These are phyloP conservation scores for Neofusicoccum ribis DNA, from an alignment of 2,329 filamentous ascomycete species.

Conservation along the genomic window DNA sequence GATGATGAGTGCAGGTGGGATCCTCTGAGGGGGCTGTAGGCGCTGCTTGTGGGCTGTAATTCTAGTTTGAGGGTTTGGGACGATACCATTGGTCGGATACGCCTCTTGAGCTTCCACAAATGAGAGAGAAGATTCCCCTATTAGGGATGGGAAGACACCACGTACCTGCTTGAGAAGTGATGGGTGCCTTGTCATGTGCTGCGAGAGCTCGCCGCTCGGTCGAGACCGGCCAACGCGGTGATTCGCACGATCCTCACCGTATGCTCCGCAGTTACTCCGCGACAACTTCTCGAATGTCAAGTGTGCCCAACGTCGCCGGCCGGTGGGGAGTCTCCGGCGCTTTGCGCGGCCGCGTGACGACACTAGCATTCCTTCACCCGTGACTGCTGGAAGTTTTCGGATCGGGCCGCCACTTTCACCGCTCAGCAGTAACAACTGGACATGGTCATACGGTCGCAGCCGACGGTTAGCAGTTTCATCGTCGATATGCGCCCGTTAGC, in stretches of 20 bases:
- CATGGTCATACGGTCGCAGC: background rate
- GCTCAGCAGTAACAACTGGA: background rate
- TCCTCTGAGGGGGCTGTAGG: background rate
- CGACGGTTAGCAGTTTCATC: background rate
- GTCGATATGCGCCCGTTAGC: background rate
- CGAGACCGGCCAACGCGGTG: background rate
- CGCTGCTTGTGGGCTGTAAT: no score
- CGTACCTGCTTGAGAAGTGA: background rate
- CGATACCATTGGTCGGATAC: constrained; percentile 2
- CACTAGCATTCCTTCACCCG: constrained; percentile 2
- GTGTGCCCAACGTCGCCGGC: background rate
- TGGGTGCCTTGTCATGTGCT: background rate
- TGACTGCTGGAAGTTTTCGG: background rate
- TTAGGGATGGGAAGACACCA: background rate
- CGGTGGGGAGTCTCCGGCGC: background rate
- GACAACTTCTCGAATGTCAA: background rate
- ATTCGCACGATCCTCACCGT: background rate
- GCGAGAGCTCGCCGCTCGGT: background rate
- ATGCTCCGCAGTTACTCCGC: background rate
- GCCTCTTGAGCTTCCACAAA: background rate
- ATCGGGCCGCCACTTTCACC: constrained; percentile 6
- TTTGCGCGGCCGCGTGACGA: background rate
- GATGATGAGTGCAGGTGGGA: constrained; percentile 25
- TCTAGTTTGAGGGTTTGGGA: background rate
- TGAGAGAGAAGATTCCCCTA: background rate